Conservation (phyloP, 2,329 filamentous ascomycete species). For the Phialemoniopsis sp. region DNA sequence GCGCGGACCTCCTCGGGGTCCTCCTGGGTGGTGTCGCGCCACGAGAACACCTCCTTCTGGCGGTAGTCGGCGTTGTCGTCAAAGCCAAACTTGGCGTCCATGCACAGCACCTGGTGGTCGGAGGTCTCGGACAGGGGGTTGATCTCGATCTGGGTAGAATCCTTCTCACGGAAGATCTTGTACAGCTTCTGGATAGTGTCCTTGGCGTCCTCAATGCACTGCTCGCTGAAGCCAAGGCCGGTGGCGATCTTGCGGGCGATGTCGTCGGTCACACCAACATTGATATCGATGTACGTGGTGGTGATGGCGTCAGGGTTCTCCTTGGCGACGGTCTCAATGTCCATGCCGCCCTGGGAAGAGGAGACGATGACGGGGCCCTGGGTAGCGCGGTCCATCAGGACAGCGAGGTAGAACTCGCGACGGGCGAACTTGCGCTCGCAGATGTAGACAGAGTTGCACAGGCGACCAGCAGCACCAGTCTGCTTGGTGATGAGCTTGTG, state of each 20-base stretch:
- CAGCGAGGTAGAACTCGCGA: slow-evolving; percentile 97
- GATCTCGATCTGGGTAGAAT: slow-evolving; percentile 99
- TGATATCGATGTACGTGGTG: slow-evolving; percentile 91
- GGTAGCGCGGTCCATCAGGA: slow-evolving; percentile 93
- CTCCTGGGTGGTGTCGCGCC: slow-evolving; percentile 93
- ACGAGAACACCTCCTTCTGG: slow-evolving; percentile 92
- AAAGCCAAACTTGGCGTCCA: slow-evolving; percentile 99
- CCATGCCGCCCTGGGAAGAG: slow-evolving; percentile 98
- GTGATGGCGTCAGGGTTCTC: slow-evolving; percentile 94
- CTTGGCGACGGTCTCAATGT: slow-evolving; percentile 98
- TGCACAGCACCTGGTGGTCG: slow-evolving; percentile 96
- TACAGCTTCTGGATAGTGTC: slow-evolving; percentile 98
- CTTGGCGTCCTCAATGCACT: slow-evolving; percentile 94
- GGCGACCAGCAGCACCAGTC: slow-evolving; percentile 86
- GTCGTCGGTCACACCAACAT: slow-evolving; percentile 91
- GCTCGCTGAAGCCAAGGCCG: slow-evolving; percentile 94
- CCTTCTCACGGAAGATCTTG: slow-evolving; percentile 97
- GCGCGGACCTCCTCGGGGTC: slow-evolving; percentile 97
- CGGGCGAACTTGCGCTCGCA: slow-evolving; percentile 99
- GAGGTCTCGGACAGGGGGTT: slow-evolving; percentile 98
- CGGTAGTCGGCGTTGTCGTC: slow-evolving; percentile 99
- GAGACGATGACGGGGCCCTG: slow-evolving; percentile 95
- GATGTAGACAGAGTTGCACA: slow-evolving; percentile 98
- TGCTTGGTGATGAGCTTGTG: slow-evolving; percentile 99
- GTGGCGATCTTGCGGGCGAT: slow-evolving; percentile 86